Conservation (phyloP, 228 moss, liverwort and hornwort genomes). For the Sphagnum magellanicum region DNA sequence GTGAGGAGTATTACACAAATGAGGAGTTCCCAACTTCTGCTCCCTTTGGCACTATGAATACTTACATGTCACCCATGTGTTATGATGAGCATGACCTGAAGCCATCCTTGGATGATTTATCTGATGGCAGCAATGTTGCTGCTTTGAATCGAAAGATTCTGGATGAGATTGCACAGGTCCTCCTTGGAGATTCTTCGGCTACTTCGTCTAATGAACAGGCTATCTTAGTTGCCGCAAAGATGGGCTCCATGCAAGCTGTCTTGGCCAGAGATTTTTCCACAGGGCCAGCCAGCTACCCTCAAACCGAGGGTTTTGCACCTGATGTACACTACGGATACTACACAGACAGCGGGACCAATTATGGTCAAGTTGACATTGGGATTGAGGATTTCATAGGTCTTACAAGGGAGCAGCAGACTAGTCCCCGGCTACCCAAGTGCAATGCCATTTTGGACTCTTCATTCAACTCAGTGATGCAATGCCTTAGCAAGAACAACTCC, state of each 20-base stretch:
- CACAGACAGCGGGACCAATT: conserved; percentile 13
- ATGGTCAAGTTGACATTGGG: conserved; percentile 25
- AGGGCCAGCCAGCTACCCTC: conserved; percentile 11
- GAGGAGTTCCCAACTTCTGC: conserved; percentile 23
- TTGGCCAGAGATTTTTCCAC: conserved; percentile 30
- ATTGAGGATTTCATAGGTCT: conserved; percentile 27
- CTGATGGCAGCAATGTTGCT: conserved; percentile 14
- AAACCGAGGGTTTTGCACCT: conserved; percentile 15
- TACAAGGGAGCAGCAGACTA: not conserved
- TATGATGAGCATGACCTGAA: conserved; percentile 29
- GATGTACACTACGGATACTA: conserved; percentile 11
- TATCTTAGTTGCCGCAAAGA: conserved; percentile 45
- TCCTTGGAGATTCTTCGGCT: conserved; percentile 50
- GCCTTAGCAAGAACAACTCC: conserved; percentile 46
- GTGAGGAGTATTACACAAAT: conserved; percentile 39
- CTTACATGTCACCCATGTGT: conserved; percentile 11
- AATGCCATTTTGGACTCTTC: conserved; percentile 44
- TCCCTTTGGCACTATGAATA: conserved; percentile 23
- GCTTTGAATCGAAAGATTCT: conserved; percentile 43
- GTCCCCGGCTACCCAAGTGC: conserved; percentile 29
- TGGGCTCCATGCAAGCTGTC: conserved; percentile 59
- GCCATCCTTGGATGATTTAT: conserved; percentile 13
- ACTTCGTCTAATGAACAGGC: conserved; percentile 49
- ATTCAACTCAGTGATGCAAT: conserved; percentile 33
- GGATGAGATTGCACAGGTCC: conserved; percentile 63